Evolutionary conservation across 2,329 filamentous ascomycete genomes (phyloP).

Genomic region (Diaporthe nobilis): DNA sequence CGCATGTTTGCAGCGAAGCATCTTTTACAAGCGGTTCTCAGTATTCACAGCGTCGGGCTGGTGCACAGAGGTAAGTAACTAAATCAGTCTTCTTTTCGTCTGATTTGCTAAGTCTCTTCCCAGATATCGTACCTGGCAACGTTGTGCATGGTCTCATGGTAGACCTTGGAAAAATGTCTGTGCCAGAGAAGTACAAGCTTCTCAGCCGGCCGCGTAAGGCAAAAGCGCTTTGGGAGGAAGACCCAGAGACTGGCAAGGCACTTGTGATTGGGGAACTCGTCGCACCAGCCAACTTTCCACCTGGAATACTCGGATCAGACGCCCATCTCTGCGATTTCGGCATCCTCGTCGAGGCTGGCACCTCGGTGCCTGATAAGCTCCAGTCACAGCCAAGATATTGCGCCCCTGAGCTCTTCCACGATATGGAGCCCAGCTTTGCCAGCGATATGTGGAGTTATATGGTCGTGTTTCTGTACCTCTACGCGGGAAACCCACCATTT

Average conservation of each 20-base stretch:
- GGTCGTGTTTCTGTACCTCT: background rate
- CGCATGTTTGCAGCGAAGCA: slow-evolving; percentile 12
- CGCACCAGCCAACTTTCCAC: slow-evolving; percentile 1
- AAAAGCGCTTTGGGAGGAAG: background rate
- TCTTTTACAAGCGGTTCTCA: background rate
- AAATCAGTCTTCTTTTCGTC: background rate
- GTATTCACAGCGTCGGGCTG: slow-evolving; percentile 3
- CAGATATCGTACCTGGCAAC: slow-evolving; percentile 10
- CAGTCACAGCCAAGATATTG: slow-evolving; percentile 1
- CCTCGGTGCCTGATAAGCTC: slow-evolving; percentile 16
- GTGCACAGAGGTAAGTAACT: slow-evolving; percentile 13
- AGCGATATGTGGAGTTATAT: slow-evolving; percentile 23
- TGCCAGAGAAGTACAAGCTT: slow-evolving; percentile 10
- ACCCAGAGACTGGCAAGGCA: background rate
- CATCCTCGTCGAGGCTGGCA: background rate
- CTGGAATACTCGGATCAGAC: background rate
- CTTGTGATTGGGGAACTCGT: background rate
- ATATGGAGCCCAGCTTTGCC: slow-evolving; percentile 9
- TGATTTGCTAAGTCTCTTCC: background rate
- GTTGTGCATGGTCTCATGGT: slow-evolving; percentile 12
- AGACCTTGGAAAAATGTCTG: background rate
- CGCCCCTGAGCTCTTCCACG: slow-evolving; percentile 18
- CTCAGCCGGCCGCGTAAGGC: background rate
- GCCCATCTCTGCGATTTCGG: slow-evolving; percentile 19
- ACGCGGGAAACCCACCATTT: background rate